Conservation (phyloP, 768 basidiomycete genomes). For the Suillus placidus region DNA sequence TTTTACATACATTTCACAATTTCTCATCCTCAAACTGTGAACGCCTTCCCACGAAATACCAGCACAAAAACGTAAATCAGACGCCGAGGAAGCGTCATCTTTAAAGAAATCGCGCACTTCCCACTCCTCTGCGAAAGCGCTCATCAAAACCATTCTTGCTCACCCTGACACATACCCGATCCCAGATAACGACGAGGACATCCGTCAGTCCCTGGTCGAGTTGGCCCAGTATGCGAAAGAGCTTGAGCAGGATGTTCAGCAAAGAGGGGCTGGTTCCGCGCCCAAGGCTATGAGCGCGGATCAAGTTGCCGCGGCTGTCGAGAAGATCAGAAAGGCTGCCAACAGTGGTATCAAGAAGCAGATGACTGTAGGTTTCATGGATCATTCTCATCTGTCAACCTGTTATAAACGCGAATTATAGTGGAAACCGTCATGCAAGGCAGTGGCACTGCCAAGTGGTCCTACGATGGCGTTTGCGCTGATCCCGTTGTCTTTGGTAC, state of each 20-base stretch:
- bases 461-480: conserved; percentile 54
- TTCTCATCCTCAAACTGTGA: neutral
- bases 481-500: conserved; percentile 51
- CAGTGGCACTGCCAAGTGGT: conserved; percentile 47
- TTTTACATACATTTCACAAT: neutral
- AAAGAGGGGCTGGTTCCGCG: conserved; percentile 12
- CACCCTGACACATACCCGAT: conserved; percentile 39
- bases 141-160: conserved; percentile 42
- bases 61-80: conserved; percentile 41
- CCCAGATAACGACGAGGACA: conserved; percentile 36
- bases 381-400: neutral
- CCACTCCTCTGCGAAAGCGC: conserved; percentile 37
- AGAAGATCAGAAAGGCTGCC: conserved; percentile 47
- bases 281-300: conserved; percentile 39
- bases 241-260: conserved; percentile 34
- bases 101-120: conserved; percentile 34
- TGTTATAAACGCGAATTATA: conserved; percentile 22
- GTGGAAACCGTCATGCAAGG: conserved; percentile 57
- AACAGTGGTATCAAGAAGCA: conserved; percentile 55
- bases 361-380: conserved; percentile 41
- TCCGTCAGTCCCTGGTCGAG: conserved; percentile 30
- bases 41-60: conserved; percentile 14
- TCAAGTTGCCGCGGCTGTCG: conserved; percentile 44
- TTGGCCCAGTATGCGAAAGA: conserved; percentile 38
- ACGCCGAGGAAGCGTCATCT: conserved; percentile 21